Conservation (phyloP, 208 protist genomes). For the Leishmania amazonensis region DNA sequence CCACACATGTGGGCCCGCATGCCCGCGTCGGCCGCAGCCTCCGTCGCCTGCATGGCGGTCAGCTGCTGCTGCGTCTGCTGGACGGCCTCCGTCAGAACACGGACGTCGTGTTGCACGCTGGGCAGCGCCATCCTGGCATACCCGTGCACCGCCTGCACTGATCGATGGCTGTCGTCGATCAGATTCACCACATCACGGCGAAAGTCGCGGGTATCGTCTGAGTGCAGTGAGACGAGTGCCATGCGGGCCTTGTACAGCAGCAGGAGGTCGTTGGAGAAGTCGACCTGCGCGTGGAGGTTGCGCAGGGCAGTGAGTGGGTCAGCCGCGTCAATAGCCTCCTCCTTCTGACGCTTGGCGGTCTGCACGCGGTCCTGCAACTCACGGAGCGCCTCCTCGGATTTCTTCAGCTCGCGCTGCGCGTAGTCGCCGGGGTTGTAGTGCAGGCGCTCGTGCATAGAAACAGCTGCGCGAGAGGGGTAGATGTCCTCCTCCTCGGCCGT, state of each 20-base stretch:
- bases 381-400: constrained; percentile 57
- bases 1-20: constrained; percentile 29
- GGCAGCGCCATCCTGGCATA: constrained; percentile 49
- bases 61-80: constrained; percentile 36
- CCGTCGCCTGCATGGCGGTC: constrained; percentile 31
- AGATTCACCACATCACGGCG: constrained; percentile 42
- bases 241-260: constrained; percentile 85
- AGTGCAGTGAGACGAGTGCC: constrained; percentile 58
- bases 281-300: constrained; percentile 73
- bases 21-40: constrained; percentile 38
- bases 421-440: constrained; percentile 76
- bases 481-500: constrained; percentile 25
- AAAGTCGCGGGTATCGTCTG: constrained; percentile 62
- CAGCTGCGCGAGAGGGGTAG: constrained; percentile 55
- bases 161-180: constrained; percentile 58
- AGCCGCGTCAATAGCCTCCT: constrained; percentile 58
- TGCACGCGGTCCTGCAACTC: constrained; percentile 65
- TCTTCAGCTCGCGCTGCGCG: constrained; percentile 59
- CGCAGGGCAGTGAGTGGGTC: constrained; percentile 62
- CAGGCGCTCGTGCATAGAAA: constrained; percentile 71
- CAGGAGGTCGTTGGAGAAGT: constrained; percentile 83
- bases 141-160: constrained; percentile 35
- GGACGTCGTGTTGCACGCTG: constrained; percentile 56
- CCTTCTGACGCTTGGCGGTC: constrained; percentile 55
- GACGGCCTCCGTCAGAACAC: constrained; percentile 28